Evolutionary conservation across 2,329 filamentous ascomycete species (phyloP), one percentile per base, ranked within the genome.

Genomic region (Capronia epimyces): DNA sequence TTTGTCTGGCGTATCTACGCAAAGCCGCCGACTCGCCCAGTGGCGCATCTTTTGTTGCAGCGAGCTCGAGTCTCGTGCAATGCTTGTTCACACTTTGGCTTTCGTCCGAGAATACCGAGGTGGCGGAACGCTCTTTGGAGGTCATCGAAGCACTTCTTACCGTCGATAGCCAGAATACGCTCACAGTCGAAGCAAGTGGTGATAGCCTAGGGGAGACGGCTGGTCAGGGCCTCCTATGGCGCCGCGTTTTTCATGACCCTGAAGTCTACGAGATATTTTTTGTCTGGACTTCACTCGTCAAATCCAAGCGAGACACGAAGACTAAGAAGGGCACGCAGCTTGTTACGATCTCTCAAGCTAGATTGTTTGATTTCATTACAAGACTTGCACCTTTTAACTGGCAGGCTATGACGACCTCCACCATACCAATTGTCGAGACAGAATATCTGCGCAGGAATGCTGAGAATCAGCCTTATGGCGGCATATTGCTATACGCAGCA

Each of bases 41-140:
- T 39, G 77, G 83, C 67, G 77, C 78, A 18, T 79, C 79, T 16
- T 76, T 76, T 42, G 72, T 83, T 24, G 80, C 80, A 12, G 75
- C 75, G 13, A 73, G 77, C 53, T 72, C 77, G 6, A 72, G 73
- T n/a, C 68, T 81, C 3, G 72, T 83, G 5, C 65, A 69, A 6
- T 74, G 76, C 9, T 64, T 83, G 18, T 71, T 83, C 5, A 72
- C 75, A 39, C 61, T 82, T 16, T 84, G 80, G 80, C 71, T 84
- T 6, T 75, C 75, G 40, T 78, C 78, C 0, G 61, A 70, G 18
- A 76, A 78, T 39, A 75, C 77, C 2, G 77, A 75, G 9, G 70
- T 83, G 27, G 75, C 79, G 3, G 74, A 75, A 15, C 70, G 75
- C 46, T 76, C 79, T 1, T 70, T 75, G 24, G 70, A 78, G 37